Percentiles rank a stretch among this genome's conserved stretches.
Evolutionary conservation across 768 basidiomycete species (phyloP).

Genomic region (Symmetrospora coprosmae): DNA sequence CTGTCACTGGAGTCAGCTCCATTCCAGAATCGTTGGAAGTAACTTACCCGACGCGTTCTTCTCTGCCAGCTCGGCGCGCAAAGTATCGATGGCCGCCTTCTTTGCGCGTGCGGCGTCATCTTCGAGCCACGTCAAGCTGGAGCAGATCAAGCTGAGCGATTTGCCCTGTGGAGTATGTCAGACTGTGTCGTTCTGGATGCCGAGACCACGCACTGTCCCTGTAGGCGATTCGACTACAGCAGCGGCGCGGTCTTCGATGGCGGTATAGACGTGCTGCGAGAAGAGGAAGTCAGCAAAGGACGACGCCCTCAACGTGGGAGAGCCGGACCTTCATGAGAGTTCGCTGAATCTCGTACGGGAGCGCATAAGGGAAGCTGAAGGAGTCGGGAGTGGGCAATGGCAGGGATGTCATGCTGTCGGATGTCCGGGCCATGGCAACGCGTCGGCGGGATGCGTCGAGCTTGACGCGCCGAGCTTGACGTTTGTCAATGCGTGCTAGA

Average conservation of each 20-base stretch:
- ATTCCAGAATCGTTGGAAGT: neutral
- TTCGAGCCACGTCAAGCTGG: conserved; percentile 7
- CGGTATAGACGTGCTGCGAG: conserved; percentile 6
- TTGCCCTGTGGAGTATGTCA: conserved; percentile 6
- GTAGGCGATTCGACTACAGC: conserved; percentile 20
- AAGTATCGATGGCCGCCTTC: neutral
- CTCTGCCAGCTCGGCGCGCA: conserved; percentile 8
- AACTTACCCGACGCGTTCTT: neutral
- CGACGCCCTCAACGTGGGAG: neutral
- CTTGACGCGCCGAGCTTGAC: too few relatives aligned
- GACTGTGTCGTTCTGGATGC: neutral
- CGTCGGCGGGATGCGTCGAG: too few relatives aligned
- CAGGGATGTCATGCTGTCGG: too few relatives aligned
- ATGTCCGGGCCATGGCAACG: too few relatives aligned
- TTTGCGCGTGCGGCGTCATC: conserved; percentile 14
- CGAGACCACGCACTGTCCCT: neutral
- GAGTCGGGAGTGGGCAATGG: neutral
- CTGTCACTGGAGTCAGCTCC: neutral
- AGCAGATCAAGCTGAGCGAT: conserved; percentile 11
- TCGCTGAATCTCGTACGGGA: conserved; percentile 17
- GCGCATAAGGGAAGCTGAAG: conserved; percentile 10
- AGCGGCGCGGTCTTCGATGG: conserved; percentile 2
- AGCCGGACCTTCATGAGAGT: conserved; percentile 1
- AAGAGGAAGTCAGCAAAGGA: neutral
- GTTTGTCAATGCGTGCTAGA: too few relatives aligned